A percentile compares a stretch with the other conserved stretches of the same genome.
Conservation (phyloP, 306 rosid species). For the Echinosophora koreensis region DNA sequence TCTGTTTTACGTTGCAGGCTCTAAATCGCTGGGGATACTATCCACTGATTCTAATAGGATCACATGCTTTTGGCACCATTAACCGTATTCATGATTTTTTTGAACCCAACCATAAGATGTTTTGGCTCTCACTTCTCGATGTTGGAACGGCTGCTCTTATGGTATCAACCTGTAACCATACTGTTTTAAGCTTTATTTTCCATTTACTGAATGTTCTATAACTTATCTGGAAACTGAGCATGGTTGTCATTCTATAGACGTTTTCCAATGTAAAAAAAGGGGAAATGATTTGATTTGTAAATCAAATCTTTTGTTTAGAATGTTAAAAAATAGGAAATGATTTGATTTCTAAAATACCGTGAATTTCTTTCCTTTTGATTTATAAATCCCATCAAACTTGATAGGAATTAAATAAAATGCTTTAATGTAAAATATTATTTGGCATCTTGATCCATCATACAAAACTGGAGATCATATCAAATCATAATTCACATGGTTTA, state of each 20-base stretch:
- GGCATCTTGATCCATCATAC: no score
- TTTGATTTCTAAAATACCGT: background rate
- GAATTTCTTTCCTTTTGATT: background rate
- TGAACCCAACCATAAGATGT: constrained; percentile 85
- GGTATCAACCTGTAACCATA: constrained; percentile 62
- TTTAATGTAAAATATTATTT: no score
- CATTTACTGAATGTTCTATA: constrained; percentile 26
- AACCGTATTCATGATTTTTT: constrained; percentile 92
- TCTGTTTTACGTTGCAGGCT: constrained; percentile 65
- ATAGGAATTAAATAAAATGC: background rate
- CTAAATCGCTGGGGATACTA: constrained; percentile 95
- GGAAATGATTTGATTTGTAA: no score
- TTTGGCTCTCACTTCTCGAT: constrained; percentile 96
- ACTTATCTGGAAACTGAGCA: constrained; percentile 13
- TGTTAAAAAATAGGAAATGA: background rate
- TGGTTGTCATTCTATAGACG: background rate
- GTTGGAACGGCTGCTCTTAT: constrained; percentile 90
- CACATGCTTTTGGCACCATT: constrained; percentile 94
- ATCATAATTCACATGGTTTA: no score
- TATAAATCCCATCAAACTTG: background rate
- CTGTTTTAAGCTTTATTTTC: constrained; percentile 38
- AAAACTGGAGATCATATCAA: no score
- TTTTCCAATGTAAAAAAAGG: background rate
- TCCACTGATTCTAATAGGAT: constrained; percentile 95
- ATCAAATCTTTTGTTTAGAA: background rate